A percentile compares a stretch with the other conserved stretches of the same genome.
These are phyloP conservation scores for Dunaliella sp. DNA, from an alignment of 139 green algal genomes.

Conservation along the genomic window DNA sequence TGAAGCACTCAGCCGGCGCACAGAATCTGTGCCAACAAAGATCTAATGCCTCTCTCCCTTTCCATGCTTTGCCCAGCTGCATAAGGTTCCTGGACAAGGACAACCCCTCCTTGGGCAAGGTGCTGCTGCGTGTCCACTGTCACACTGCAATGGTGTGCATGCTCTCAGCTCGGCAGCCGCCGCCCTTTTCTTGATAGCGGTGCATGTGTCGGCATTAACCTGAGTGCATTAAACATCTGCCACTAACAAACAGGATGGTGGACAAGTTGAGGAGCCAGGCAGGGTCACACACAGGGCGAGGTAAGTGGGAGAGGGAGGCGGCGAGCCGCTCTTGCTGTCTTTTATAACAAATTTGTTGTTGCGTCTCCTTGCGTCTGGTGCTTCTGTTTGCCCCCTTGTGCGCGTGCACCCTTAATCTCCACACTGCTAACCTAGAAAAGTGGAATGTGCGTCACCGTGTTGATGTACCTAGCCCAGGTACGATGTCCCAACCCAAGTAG, in stretches of 20 bases:
- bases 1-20: not conserved
- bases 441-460: no score
- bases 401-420: no score
- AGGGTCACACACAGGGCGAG: not conserved
- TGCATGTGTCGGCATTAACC: not conserved
- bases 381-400: no score
- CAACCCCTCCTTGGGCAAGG: not conserved
- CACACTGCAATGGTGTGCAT: not conserved
- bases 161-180: not conserved
- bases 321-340: no score
- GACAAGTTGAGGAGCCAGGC: not conserved
- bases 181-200: not conserved
- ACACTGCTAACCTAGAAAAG: no score
- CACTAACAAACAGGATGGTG: not conserved
- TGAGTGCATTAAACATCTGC: no score
- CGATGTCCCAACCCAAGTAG: no score
- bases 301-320: no score
- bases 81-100: not conserved
- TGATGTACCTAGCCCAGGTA: no score
- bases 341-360: no score
- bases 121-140: not conserved
- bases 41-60: not conserved
- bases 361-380: no score
- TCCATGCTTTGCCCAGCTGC: not conserved
- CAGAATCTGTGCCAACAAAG: not conserved